These are phyloP conservation scores for Candida neerlandica DNA, from an alignment of 1,139 yeast species.

Conservation along the genomic window DNA sequence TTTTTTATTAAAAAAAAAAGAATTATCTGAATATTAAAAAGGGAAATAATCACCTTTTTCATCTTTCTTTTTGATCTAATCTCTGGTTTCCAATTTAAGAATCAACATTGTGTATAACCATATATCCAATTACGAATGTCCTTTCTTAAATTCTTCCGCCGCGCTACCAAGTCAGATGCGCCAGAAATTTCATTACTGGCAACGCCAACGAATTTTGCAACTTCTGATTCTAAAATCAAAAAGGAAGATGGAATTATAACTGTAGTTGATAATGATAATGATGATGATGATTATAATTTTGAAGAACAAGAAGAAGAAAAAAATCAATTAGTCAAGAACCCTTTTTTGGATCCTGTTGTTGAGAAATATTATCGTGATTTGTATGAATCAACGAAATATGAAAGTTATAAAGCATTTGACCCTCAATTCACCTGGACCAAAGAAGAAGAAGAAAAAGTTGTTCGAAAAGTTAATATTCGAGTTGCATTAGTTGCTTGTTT, in stretches of 20 bases:
- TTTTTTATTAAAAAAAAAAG: too few species aligned
- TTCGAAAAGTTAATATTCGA: conserved; percentile 27
- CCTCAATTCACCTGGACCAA: conserved; percentile 37
- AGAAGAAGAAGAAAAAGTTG: conserved; percentile 32
- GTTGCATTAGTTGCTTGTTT: conserved; percentile 33
- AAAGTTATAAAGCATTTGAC: conserved; percentile 35
- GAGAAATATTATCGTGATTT: conserved; percentile 20
- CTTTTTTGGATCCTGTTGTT: conserved; percentile 13
- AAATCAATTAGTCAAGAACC: conserved; percentile 5
- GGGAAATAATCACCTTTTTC: too few species aligned
- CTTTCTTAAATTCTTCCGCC: neutral
- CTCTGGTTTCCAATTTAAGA: neutral
- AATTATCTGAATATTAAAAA: too few species aligned
- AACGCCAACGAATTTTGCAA: neutral
- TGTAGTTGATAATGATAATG: neutral
- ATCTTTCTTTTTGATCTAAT: too few species aligned
- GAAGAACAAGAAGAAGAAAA: neutral
- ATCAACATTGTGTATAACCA: neutral
- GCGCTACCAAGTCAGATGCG: neutral
- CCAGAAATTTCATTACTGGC: neutral
- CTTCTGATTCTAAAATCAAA: neutral
- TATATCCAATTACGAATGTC: neutral
- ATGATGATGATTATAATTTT: too few species aligned
- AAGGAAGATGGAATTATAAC: neutral
- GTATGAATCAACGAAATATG: conserved; percentile 34